phyloP scores from a whole-genome alignment of 106 monocot species.

The Apostasia shenzhenica region DNA sequence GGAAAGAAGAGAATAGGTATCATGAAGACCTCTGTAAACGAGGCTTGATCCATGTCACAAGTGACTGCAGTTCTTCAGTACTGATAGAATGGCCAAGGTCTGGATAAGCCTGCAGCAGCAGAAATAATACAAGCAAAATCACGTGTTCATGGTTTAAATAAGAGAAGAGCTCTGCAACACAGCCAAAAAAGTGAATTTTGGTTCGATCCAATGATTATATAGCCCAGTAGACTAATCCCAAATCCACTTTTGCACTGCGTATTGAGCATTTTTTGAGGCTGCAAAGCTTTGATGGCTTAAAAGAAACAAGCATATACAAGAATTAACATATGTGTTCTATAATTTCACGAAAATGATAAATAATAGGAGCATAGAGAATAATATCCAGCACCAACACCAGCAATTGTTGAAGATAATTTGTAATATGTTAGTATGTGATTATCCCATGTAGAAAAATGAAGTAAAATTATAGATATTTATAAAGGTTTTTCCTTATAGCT shows the following conservation, averaged over 20 bases:
- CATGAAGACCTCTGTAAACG: conserved; percentile 44
- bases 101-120: conserved; percentile 58
- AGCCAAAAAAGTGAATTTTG: neutral
- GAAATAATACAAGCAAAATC: neutral
- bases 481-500: too few relatives aligned
- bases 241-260: neutral
- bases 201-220: neutral
- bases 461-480: too few relatives aligned
- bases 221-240: neutral
- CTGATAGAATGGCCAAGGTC: conserved; percentile 59
- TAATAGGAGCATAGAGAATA: too few relatives aligned
- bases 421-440: too few relatives aligned
- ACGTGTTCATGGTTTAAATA: neutral
- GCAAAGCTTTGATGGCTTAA: neutral
- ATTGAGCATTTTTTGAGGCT: neutral
- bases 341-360: too few relatives aligned
- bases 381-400: too few relatives aligned
- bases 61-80: conserved; percentile 40
- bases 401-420: too few relatives aligned
- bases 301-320: too few relatives aligned
- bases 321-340: too few relatives aligned
- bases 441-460: too few relatives aligned
- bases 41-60: conserved; percentile 62
- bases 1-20: neutral
- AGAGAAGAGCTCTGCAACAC: neutral